A percentile compares a stretch with the other conserved stretches of the same genome.
Conservation (phyloP, 1,139 yeast species). For the Geotrichum phurueaensis region DNA sequence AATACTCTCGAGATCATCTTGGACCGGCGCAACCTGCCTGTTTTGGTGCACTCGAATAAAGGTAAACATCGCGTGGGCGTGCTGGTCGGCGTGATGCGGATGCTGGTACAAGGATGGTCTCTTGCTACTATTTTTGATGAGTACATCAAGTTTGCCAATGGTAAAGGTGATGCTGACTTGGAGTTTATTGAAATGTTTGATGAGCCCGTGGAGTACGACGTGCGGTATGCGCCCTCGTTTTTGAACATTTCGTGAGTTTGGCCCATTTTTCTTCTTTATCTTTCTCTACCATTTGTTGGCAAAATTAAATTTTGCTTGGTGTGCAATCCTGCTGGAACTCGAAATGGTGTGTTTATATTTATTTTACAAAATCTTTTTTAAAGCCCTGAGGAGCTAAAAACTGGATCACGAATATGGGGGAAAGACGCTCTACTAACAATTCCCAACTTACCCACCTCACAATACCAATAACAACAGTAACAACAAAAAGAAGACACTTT, state of each 20-base stretch:
- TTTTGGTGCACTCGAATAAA: constrained; percentile 84
- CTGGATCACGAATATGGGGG: too few species aligned
- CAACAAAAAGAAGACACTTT: too few species aligned
- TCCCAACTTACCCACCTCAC: too few species aligned
- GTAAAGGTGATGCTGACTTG: constrained; percentile 86
- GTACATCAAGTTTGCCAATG: constrained; percentile 86
- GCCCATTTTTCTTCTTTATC: too few species aligned
- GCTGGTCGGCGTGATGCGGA: constrained; percentile 79
- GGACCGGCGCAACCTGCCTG: constrained; percentile 73
- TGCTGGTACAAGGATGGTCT: constrained; percentile 86
- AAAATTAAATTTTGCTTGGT: too few species aligned
- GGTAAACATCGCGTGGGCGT: constrained; percentile 95
- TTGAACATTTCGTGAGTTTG: constrained; percentile 15
- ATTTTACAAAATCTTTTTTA: too few species aligned
- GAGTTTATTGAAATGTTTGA: constrained; percentile 41
- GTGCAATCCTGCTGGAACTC: too few species aligned
- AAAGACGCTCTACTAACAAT: too few species aligned
- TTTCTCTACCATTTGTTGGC: too few species aligned
- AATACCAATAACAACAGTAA: too few species aligned
- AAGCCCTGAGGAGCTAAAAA: too few species aligned
- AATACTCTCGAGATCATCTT: constrained; percentile 58
- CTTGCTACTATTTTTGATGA: constrained; percentile 90
- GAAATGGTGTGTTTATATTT: too few species aligned
- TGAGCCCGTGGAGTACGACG: constrained; percentile 28
- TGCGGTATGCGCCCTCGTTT: constrained; percentile 33